These are phyloP conservation scores for Jamesozyma piceae DNA, from an alignment of 805 yeast species.

Conservation along the genomic window DNA sequence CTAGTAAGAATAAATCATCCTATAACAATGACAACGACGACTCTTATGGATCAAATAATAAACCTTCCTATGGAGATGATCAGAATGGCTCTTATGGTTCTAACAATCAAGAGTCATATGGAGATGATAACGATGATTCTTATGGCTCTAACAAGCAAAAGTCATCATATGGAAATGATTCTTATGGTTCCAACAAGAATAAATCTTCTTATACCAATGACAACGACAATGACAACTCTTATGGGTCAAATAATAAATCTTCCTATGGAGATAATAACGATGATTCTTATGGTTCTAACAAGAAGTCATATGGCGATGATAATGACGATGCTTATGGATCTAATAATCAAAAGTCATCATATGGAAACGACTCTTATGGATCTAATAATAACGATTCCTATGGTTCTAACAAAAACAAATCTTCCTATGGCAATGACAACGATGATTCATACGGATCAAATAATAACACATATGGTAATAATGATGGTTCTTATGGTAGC, in stretches of 20 bases:
- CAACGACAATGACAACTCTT: slow-evolving; percentile 14
- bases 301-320: slow-evolving; percentile 10
- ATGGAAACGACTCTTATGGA: slow-evolving; percentile 22
- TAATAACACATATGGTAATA: neutral
- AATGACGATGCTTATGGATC: slow-evolving; percentile 20
- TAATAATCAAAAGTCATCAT: slow-evolving; percentile 18
- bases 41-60: slow-evolving; percentile 18
- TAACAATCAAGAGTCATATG: slow-evolving; percentile 19
- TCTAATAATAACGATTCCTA: slow-evolving; percentile 20
- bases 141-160: slow-evolving; percentile 20
- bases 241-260: slow-evolving; percentile 4
- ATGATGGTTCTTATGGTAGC: neutral
- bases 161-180: slow-evolving; percentile 10
- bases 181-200: slow-evolving; percentile 18
- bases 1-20: slow-evolving; percentile 9
- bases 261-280: slow-evolving; percentile 11
- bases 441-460: slow-evolving; percentile 10
- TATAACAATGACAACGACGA: slow-evolving; percentile 15
- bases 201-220: slow-evolving; percentile 16
- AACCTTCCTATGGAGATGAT: slow-evolving; percentile 25
- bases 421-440: slow-evolving; percentile 12
- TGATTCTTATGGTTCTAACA: slow-evolving; percentile 25
- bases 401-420: slow-evolving; percentile 23
- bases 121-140: slow-evolving; percentile 11
- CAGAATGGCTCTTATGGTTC: slow-evolving; percentile 12